Base-by-base conservation (phyloP, 164 flowering plant species). In the Euptelea pleiosperma region DNA sequence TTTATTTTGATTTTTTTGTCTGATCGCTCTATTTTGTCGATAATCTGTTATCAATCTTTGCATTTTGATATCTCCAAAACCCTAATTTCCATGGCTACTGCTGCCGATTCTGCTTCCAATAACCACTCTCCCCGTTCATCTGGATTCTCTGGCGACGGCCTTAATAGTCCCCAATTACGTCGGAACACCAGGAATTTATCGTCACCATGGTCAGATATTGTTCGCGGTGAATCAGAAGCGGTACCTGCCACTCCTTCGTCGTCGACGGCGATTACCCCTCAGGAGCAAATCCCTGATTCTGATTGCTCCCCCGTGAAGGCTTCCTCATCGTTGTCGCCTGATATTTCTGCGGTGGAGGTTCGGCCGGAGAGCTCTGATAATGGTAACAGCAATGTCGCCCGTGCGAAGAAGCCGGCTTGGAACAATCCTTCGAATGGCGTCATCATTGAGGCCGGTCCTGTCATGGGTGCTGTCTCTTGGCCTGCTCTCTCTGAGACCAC, bases 401-500 rank as follows among this genome's bases (percentile, higher is more conserved):
- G 46, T 42, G 58, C 61, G 4, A 82, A 79, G 73, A 84, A 78
- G 71, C 81, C 78, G 8, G 96, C 77, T 18, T 88, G 96, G 96
- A 84, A 78, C 42, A 85, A 72, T 55, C 86, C 81, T 1, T 35
- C 73, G 1, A 77, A 75, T n/a, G 85, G 76, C 25, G 78, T 54
- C 41, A n/a, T n/a, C n/a, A 68, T 67, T 9, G 87, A 77, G 58
- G 67, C 61, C 8, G 67, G 67, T 48, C 67, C 78, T 10, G 79
- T 78, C 3, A 80, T 87, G 79, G 90, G 80, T 33, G 87, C 85
- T 25, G 70, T 28, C 10, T 68, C 83, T 15, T 85, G 95, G 91
- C 95, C 95, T 8, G 83, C 89, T 36, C 70, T 87, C 2, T 79
- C 89, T 18, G 84, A 83, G 47, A 71, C 89, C 6, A 64, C 87